A percentile compares a stretch with the other conserved stretches of the same genome.
Evolutionary conservation across 306 rosid genomes (phyloP).

Genomic region (Pyrus communis): DNA sequence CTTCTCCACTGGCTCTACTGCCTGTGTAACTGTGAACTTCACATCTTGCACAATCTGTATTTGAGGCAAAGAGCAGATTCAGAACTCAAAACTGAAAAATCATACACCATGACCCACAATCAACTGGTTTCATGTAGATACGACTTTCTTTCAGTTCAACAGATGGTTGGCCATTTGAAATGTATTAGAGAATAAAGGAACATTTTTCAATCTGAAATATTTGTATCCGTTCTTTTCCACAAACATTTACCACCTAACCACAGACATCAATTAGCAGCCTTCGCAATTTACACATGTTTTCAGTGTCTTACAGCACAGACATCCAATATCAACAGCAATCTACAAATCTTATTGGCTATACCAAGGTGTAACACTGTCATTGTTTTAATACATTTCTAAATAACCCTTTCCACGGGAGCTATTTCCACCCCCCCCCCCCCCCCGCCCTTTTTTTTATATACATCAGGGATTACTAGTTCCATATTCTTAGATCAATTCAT

Average conservation of each 20-base stretch:
- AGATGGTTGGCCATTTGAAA: not conserved
- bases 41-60: constrained; percentile 84
- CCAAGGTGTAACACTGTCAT: not conserved
- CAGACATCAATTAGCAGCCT: not conserved
- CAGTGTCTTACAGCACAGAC: not conserved
- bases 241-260: not conserved
- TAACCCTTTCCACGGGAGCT: not conserved
- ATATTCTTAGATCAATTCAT: constrained; percentile 13
- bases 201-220: not conserved
- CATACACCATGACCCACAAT: not conserved
- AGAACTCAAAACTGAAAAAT: not conserved
- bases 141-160: not conserved
- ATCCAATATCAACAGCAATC: not conserved
- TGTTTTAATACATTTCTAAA: not conserved
- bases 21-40: constrained; percentile 91
- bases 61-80: constrained; percentile 7
- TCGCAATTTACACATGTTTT: not conserved
- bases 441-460: too few relatives aligned
- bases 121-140: not conserved
- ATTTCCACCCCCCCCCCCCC: not conserved
- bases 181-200: not conserved
- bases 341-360: not conserved
- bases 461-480: constrained; percentile 6
- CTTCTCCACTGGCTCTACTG: constrained; percentile 94
- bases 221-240: not conserved